Conservation (phyloP, 139 green algal genomes). For the Gonium pectorale region DNA sequence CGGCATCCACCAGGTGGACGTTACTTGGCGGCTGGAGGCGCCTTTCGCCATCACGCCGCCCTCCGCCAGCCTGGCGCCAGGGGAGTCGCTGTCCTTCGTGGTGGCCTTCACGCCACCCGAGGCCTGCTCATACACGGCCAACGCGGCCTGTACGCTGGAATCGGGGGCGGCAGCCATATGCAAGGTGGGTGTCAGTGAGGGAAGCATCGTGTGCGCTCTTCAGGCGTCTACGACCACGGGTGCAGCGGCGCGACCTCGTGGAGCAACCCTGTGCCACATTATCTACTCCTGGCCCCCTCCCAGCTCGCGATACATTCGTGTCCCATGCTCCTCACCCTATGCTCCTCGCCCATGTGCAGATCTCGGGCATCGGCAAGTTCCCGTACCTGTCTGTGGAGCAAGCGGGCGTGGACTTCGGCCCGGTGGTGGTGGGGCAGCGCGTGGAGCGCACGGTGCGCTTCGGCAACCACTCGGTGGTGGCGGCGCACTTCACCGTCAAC, state of each 20-base stretch:
- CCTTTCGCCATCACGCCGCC: slow-evolving; percentile 70
- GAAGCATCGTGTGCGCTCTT: too few relatives aligned
- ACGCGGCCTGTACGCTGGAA: slow-evolving; percentile 63
- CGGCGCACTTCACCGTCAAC: slow-evolving; percentile 64
- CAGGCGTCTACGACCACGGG: too few relatives aligned
- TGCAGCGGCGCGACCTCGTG: too few relatives aligned
- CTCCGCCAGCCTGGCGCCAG: slow-evolving; percentile 51
- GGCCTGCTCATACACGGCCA: slow-evolving; percentile 65
- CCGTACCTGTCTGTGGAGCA: slow-evolving; percentile 73
- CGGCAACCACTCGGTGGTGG: slow-evolving; percentile 70
- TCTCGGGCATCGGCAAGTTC: slow-evolving; percentile 78
- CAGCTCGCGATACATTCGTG: background rate
- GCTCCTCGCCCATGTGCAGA: slow-evolving; percentile 22
- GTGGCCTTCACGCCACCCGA: slow-evolving; percentile 70
- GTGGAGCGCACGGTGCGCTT: slow-evolving; percentile 60
- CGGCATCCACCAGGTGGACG: slow-evolving; percentile 53
- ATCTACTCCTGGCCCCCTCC: background rate
- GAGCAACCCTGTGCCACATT: too few relatives aligned
- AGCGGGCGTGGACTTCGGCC: slow-evolving; percentile 65
- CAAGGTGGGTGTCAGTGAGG: slow-evolving; percentile 47
- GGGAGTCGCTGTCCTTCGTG: slow-evolving; percentile 48
- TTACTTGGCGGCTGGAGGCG: slow-evolving; percentile 68
- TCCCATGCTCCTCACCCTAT: too few relatives aligned
- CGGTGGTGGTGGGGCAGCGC: slow-evolving; percentile 70
- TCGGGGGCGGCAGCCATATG: slow-evolving; percentile 53